Evolutionary conservation across 1,284 basidiomycete genomes (phyloP).

Genomic region (Paramarasmius palmivorus): DNA sequence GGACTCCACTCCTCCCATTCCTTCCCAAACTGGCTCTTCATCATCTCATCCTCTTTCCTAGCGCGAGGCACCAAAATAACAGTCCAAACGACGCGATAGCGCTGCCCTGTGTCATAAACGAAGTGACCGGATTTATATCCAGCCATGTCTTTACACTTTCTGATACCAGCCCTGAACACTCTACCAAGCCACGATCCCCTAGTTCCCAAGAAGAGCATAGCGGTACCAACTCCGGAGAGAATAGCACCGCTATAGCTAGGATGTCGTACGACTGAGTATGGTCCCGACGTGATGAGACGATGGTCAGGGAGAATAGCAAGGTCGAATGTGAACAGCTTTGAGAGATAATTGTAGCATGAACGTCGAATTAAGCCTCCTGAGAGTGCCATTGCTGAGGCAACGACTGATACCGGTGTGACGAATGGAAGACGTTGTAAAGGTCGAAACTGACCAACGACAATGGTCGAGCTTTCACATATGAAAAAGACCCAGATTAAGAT

Average conservation of each 20-base stretch:
- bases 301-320: conserved; percentile 2
- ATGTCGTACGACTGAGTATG: conserved; percentile 5
- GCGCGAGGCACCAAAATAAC: background rate
- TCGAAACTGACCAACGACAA: background rate
- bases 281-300: conserved; percentile 4
- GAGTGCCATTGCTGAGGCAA: background rate
- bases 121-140: background rate
- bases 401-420: background rate
- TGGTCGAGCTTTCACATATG: background rate
- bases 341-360: background rate
- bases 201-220: background rate
- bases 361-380: background rate
- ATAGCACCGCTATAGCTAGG: conserved; percentile 5
- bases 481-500: background rate
- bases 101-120: background rate
- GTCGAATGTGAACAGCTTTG: conserved; percentile 6
- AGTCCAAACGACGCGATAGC: background rate
- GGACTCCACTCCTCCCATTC: conserved; percentile 17
- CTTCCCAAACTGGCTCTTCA: conserved; percentile 18
- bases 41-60: conserved; percentile 8
- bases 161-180: conserved; percentile 1
- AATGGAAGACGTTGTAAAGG: background rate
- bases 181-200: conserved; percentile 3
- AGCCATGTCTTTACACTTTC: background rate
- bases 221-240: background rate